Evolutionary conservation across 169 alveolate species (phyloP).

Genomic region (Cryptosporidium ubiquitum): DNA sequence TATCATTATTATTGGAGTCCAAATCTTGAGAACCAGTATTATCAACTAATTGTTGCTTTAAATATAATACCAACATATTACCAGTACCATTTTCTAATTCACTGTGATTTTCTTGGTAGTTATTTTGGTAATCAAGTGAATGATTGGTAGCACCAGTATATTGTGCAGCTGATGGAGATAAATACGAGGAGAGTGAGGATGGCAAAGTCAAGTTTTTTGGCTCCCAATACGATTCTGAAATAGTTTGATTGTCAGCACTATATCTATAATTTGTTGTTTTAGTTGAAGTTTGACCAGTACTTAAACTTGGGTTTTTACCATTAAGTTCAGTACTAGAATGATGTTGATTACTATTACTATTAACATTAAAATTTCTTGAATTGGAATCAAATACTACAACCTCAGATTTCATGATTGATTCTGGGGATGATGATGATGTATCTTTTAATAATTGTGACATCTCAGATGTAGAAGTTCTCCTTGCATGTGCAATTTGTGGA

Average conservation of each 20-base stretch:
- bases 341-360: neutral
- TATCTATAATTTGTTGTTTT: neutral
- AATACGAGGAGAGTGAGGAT: slow-evolving; percentile 73
- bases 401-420: slow-evolving; percentile 59
- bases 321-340: neutral
- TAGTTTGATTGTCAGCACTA: slow-evolving; percentile 8
- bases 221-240: slow-evolving; percentile 57
- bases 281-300: neutral
- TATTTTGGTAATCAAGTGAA: slow-evolving; percentile 13
- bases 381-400: slow-evolving; percentile 66
- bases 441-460: slow-evolving; percentile 60
- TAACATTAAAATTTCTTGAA: neutral
- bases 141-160: slow-evolving; percentile 69
- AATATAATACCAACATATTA: slow-evolving; percentile 1
- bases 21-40: neutral
- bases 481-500: slow-evolving; percentile 70
- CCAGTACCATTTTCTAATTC: too few species aligned
- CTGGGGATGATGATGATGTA: slow-evolving; percentile 46
- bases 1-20: neutral
- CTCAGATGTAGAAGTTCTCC: slow-evolving; percentile 68
- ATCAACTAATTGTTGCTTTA: slow-evolving; percentile 9
- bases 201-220: slow-evolving; percentile 71
- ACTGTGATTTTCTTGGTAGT: neutral
- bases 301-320: neutral
- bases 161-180: slow-evolving; percentile 50